Conservation (phyloP, 2,329 filamentous ascomycete species). For the Monosporascus sp. region DNA sequence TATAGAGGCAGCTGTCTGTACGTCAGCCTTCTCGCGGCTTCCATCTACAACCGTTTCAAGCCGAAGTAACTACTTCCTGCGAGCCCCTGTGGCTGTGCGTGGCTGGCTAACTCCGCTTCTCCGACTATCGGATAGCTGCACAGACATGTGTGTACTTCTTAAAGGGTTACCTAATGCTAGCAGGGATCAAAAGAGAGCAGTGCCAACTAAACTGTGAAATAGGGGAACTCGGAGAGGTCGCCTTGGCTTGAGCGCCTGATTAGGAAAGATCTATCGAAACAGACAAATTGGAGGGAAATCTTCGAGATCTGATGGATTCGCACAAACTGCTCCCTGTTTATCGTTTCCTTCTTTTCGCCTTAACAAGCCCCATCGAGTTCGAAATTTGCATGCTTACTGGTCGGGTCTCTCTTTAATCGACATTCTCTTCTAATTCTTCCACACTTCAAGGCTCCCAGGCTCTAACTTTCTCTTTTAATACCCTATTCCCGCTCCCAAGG, state of each 20-base stretch:
- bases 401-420: not conserved
- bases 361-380: not conserved
- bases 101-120: not conserved
- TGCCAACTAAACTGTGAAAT: no score
- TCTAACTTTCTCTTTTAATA: not conserved
- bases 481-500: slow-evolving; percentile 8
- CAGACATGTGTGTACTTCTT: no score
- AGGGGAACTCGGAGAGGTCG: not conserved
- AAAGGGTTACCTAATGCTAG: not conserved
- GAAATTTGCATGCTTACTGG: not conserved
- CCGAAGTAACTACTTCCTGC: not conserved
- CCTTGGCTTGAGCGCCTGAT: not conserved
- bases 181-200: not conserved
- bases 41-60: not conserved
- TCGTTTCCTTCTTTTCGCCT: not conserved
- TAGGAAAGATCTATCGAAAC: not conserved
- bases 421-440: no score
- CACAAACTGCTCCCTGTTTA: not conserved
- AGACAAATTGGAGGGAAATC: slow-evolving; percentile 16
- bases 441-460: no score
- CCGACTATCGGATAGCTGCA: no score
- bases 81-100: not conserved
- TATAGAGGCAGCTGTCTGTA: not conserved
- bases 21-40: not conserved
- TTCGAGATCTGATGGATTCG: not conserved